phyloP scores from a whole-genome alignment of 1,139 yeast species.

The Oligophagozyma castellii region DNA sequence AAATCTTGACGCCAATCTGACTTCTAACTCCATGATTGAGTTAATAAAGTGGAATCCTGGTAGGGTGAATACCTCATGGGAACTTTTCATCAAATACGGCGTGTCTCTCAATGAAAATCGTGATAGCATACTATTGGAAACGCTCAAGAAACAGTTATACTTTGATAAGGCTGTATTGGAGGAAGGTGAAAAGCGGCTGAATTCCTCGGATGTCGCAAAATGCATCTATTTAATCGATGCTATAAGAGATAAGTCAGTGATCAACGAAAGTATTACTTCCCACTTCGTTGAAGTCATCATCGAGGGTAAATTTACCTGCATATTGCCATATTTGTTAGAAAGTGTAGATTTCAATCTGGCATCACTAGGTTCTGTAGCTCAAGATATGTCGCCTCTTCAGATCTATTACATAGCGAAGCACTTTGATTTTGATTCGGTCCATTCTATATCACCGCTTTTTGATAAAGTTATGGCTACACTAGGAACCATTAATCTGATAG shows the following conservation, averaged over 20 bases:
- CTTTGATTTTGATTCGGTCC: too few species aligned
- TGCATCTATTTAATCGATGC: constrained; percentile 7
- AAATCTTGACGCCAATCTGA: constrained; percentile 4
- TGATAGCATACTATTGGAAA: constrained; percentile 9
- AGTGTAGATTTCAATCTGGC: not conserved
- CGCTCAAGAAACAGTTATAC: constrained; percentile 11
- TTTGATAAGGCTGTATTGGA: constrained; percentile 12
- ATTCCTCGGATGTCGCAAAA: constrained; percentile 10
- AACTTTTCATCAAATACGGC: constrained; percentile 9
- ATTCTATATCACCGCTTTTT: too few species aligned
- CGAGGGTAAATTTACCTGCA: constrained; percentile 8
- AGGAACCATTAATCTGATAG: too few species aligned
- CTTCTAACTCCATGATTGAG: constrained; percentile 10
- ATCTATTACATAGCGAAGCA: not conserved
- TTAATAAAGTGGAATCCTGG: constrained; percentile 21
- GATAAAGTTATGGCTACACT: too few species aligned
- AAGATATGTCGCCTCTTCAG: not conserved
- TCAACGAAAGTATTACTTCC: constrained; percentile 6
- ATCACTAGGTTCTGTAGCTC: not conserved
- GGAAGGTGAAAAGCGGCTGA: constrained; percentile 12
- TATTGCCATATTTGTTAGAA: constrained; percentile 6
- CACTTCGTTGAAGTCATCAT: constrained; percentile 6
- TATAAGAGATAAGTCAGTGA: constrained; percentile 4
- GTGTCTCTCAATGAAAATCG: constrained; percentile 5
- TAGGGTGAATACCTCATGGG: constrained; percentile 21